Conservation (phyloP, 768 basidiomycete species). For the Termitomyces sp. region DNA sequence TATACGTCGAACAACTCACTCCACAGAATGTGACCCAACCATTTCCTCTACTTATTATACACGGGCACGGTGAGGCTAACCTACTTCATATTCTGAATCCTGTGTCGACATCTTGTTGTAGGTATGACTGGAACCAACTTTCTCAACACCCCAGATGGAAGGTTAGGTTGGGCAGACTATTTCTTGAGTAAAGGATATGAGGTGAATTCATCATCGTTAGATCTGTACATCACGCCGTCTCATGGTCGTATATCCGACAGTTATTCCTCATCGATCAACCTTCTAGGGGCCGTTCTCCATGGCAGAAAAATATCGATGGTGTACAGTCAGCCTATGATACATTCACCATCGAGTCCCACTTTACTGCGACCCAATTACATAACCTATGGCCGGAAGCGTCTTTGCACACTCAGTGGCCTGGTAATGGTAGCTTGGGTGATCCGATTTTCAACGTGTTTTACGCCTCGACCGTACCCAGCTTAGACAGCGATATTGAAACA, state of each 20-base stretch:
- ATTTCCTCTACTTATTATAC: slow-evolving; percentile 41
- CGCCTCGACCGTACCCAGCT: slow-evolving; percentile 33
- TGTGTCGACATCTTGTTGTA: slow-evolving; percentile 4
- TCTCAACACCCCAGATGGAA: slow-evolving; percentile 48
- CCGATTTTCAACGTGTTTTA: slow-evolving; percentile 39
- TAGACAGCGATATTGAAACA: slow-evolving; percentile 27
- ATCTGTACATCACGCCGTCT: slow-evolving; percentile 13
- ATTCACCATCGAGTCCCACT: slow-evolving; percentile 29
- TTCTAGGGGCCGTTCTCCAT: slow-evolving; percentile 38
- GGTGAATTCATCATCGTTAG: slow-evolving; percentile 23
- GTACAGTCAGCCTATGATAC: slow-evolving; percentile 23
- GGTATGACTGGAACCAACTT: slow-evolving; percentile 49
- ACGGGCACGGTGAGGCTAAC: slow-evolving; percentile 31
- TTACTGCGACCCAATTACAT: slow-evolving; percentile 34
- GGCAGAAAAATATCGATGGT: slow-evolving; percentile 34
- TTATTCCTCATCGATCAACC: slow-evolving; percentile 42
- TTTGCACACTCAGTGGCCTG: slow-evolving; percentile 48
- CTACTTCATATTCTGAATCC: not conserved
- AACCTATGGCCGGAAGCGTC: slow-evolving; percentile 40
- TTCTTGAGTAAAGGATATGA: slow-evolving; percentile 46
- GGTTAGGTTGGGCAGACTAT: slow-evolving; percentile 53
- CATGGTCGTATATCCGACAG: slow-evolving; percentile 10
- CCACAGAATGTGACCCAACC: slow-evolving; percentile 32
- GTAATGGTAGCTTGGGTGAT: slow-evolving; percentile 42
- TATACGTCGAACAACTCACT: slow-evolving; percentile 47